Conservation (phyloP, 2,329 filamentous ascomycete genomes). For the Lizonia empirigonia region DNA sequence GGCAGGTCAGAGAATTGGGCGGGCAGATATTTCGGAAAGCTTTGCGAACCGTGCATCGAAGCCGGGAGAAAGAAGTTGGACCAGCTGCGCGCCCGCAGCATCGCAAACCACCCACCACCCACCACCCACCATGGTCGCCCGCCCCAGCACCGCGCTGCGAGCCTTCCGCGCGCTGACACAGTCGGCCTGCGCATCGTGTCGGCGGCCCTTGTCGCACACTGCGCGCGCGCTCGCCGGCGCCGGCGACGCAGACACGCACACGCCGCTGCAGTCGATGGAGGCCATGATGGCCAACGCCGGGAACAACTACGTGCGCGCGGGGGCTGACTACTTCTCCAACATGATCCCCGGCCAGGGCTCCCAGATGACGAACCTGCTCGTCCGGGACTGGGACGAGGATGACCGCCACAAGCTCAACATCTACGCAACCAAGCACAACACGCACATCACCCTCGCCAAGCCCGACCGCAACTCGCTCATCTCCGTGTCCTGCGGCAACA, state of each 20-base stretch:
- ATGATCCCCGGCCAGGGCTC: constrained; percentile 26
- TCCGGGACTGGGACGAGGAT: constrained; percentile 40
- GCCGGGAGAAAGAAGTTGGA: constrained; percentile 14
- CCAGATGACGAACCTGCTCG: constrained; percentile 23
- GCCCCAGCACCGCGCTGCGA: constrained; percentile 31
- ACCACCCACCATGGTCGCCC: constrained; percentile 33
- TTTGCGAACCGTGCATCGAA: constrained; percentile 5
- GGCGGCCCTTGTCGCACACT: constrained; percentile 45
- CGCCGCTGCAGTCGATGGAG: constrained; percentile 17
- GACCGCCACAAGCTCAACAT: constrained; percentile 87
- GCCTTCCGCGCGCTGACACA: constrained; percentile 40
- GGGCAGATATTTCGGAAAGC: constrained; percentile 13
- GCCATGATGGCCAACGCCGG: constrained; percentile 25
- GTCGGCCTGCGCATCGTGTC: constrained; percentile 48
- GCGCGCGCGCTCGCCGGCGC: constrained; percentile 23
- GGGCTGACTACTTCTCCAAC: constrained; percentile 19
- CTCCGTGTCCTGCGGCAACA: constrained; percentile 79
- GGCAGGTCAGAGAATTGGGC: constrained; percentile 19
- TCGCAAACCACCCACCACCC: too few species aligned
- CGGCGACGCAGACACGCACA: constrained; percentile 12
- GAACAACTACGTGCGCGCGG: constrained; percentile 23
- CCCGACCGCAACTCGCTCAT: constrained; percentile 81
- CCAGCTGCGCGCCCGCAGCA: too few species aligned
- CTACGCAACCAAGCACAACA: constrained; percentile 90
- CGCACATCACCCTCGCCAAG: constrained; percentile 85